Percentiles rank a stretch among this genome's conserved stretches.
phyloP scores from a whole-genome alignment of 208 protist species.

The Phytomonas sp. region DNA sequence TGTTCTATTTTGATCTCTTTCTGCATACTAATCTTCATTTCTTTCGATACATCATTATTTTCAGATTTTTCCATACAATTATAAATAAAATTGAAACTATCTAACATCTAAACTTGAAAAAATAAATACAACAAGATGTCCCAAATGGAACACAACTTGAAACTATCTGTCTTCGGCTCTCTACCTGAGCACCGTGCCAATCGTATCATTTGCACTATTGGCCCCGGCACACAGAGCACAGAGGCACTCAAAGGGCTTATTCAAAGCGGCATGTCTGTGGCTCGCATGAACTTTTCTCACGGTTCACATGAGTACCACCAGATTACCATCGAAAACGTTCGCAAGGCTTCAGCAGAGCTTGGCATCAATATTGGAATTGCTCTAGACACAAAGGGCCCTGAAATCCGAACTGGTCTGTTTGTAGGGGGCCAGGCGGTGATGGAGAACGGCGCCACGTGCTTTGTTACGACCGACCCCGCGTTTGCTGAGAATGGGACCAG shows the following conservation, averaged over 20 bases:
- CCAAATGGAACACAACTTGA: constrained; percentile 82
- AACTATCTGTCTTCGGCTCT: constrained; percentile 85
- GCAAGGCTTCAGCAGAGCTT: constrained; percentile 80
- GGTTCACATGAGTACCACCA: constrained; percentile 95
- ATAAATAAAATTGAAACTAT: background rate
- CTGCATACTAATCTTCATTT: constrained; percentile 4
- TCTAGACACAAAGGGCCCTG: constrained; percentile 96
- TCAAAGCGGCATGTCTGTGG: constrained; percentile 94
- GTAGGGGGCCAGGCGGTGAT: constrained; percentile 64
- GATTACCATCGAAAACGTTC: constrained; percentile 92
- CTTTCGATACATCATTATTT: background rate
- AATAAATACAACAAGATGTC: constrained; percentile 34
- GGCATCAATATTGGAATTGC: constrained; percentile 90
- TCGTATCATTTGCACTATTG: constrained; percentile 96
- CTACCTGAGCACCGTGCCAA: constrained; percentile 73
- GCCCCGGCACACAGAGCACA: constrained; percentile 91
- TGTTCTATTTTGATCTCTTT: background rate
- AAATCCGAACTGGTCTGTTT: constrained; percentile 94
- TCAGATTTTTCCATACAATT: background rate
- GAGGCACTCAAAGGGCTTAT: constrained; percentile 91
- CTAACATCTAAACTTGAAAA: background rate
- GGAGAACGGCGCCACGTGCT: constrained; percentile 58
- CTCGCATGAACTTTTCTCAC: constrained; percentile 98
- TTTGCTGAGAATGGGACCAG: constrained; percentile 76
- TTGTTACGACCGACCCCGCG: constrained; percentile 85